Base-by-base conservation (phyloP, 495 filamentous ascomycete genomes). In the Penicillium coprophilum region DNA sequence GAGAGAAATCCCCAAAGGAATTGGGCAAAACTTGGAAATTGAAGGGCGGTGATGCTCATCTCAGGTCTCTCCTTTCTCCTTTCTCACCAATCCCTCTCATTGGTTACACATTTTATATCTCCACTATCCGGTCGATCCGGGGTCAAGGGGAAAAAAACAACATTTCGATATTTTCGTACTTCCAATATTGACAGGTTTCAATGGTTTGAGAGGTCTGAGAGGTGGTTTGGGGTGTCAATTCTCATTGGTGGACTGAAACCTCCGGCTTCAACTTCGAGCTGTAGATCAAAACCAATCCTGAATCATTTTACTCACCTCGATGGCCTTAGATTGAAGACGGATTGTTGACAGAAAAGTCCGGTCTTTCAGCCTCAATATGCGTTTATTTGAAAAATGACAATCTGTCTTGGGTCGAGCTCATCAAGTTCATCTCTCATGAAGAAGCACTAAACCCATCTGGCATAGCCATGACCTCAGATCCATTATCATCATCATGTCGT, bases 401-500 rank as follows among this genome's bases (percentile, higher is more conserved):
- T 17, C 1, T 6, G 13, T 6, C 15, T 58, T 30, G 57, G 2
- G 15, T 21, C 28, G 46, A 47, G n/a, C 13, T 31, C 46, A 20
- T 48, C 28, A 36, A 55, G 44, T 59, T 50, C 48, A 56, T 56
- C 57, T 50, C 32, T 20, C 10, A 21, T 38, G 21, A 13, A 40
- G 36, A 56, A 61, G 51, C 39, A 46, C 21, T 39, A 21, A 30
- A 44, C 23, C 24, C 23, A 39, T n/a, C 32, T 15, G 56, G 28
- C 57, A 66, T 62, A 43, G 60, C 39, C 39, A 69, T 69, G 63
- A 69, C 66, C 66, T 64, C 66, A 68, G 54, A 45, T 32, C 41
- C 47, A 57, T 41, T 24, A 57, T 59, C 63, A 69, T 69, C 66
- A 69, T 69, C 45, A 67, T 69, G 66, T 69, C 66, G 61, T 66